These are phyloP conservation scores for Salvia splendens DNA, from an alignment of 257 asterid genomes.

Conservation along the genomic window DNA sequence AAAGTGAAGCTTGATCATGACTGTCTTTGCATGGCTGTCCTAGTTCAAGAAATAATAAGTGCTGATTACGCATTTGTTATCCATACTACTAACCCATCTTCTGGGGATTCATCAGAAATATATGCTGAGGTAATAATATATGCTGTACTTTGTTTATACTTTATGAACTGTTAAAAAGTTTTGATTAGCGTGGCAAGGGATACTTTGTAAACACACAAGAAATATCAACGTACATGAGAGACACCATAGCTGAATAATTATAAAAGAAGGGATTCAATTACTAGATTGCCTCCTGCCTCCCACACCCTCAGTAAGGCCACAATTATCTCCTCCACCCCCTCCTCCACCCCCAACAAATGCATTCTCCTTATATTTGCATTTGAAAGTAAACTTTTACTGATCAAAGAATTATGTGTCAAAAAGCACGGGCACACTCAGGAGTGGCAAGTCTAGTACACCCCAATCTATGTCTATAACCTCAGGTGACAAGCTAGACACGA, in stretches of 20 bases:
- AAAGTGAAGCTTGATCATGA: slow-evolving; percentile 94
- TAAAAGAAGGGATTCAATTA: too few relatives aligned
- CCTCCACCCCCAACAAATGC: too few relatives aligned
- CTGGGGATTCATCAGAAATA: slow-evolving; percentile 89
- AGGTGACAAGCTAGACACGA: background rate
- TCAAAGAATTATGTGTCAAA: too few relatives aligned
- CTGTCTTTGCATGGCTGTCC: slow-evolving; percentile 98
- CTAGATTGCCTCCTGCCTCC: too few relatives aligned
- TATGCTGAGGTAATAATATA: slow-evolving; percentile 74
- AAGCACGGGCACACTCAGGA: too few relatives aligned
- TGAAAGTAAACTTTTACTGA: too few relatives aligned
- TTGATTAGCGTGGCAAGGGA: background rate
- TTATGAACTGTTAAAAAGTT: background rate
- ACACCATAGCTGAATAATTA: too few relatives aligned
- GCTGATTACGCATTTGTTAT: slow-evolving; percentile 99
- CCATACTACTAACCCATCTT: slow-evolving; percentile 96
- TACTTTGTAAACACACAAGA: too few relatives aligned
- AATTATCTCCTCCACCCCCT: too few relatives aligned
- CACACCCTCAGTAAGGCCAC: too few relatives aligned
- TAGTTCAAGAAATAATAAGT: slow-evolving; percentile 91
- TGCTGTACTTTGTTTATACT: background rate
- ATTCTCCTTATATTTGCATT: too few relatives aligned
- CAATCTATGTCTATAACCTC: background rate
- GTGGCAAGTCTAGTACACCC: background rate
- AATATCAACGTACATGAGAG: too few relatives aligned